These are phyloP conservation scores for Trametopsis cervina DNA, from an alignment of 768 basidiomycete genomes.

Conservation along the genomic window DNA sequence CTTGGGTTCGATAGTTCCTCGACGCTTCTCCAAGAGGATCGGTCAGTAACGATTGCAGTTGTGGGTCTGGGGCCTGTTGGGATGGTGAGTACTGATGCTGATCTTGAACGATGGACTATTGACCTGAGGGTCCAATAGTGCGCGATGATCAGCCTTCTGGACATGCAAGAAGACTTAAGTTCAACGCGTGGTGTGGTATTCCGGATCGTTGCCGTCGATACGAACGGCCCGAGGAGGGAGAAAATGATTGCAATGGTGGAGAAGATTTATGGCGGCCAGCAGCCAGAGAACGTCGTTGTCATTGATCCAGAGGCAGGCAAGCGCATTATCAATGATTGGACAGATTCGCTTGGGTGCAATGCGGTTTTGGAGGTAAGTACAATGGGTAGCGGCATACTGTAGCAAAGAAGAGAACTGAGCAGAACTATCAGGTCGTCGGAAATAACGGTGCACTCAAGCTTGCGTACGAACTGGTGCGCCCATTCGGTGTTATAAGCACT, in stretches of 20 bases:
- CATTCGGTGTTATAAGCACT: constrained; percentile 70
- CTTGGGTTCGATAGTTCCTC: background rate
- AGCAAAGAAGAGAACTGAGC: background rate
- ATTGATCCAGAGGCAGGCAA: constrained; percentile 47
- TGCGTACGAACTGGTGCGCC: constrained; percentile 63
- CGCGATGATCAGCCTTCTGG: constrained; percentile 55
- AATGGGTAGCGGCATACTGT: background rate
- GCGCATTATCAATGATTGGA: constrained; percentile 42
- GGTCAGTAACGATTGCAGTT: constrained; percentile 51
- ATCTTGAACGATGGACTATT: too few relatives aligned
- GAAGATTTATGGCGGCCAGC: constrained; percentile 38
- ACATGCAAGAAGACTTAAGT: constrained; percentile 41
- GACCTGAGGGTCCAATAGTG: too few relatives aligned
- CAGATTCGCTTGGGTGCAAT: constrained; percentile 52
- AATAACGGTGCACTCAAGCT: constrained; percentile 55
- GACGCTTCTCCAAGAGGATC: constrained; percentile 40
- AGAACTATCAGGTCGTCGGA: constrained; percentile 58
- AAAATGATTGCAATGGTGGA: constrained; percentile 56
- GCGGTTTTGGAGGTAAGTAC: constrained; percentile 58
- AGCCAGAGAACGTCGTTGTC: constrained; percentile 43
- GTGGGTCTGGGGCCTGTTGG: constrained; percentile 79
- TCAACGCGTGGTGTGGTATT: constrained; percentile 28
- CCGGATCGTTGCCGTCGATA: constrained; percentile 61
- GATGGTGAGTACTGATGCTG: constrained; percentile 41
- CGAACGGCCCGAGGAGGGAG: constrained; percentile 44